phyloP scores from a whole-genome alignment of 2,329 filamentous ascomycete species.

The Cladosporium sp. region DNA sequence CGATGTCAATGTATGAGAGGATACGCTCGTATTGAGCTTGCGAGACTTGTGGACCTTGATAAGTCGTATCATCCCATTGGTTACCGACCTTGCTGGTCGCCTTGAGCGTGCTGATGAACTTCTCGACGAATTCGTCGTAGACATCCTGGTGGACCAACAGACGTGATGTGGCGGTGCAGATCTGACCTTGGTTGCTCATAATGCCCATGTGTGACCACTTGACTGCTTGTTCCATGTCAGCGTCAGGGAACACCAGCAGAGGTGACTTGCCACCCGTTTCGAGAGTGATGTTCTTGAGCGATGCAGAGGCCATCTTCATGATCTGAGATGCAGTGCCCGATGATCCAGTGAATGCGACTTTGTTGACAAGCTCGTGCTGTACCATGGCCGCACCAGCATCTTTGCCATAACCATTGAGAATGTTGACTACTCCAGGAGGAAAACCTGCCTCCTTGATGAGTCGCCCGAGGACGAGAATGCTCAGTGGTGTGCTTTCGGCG shows the following conservation, averaged over 20 bases:
- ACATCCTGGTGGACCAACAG: conserved; percentile 56
- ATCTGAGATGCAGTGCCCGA: conserved; percentile 62
- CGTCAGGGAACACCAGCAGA: conserved; percentile 51
- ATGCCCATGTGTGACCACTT: conserved; percentile 63
- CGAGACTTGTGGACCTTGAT: conserved; percentile 69
- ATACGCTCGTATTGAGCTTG: conserved; percentile 66
- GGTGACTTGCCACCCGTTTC: conserved; percentile 61
- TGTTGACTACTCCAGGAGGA: conserved; percentile 73
- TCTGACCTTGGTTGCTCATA: conserved; percentile 58
- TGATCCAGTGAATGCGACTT: conserved; percentile 76
- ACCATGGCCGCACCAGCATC: conserved; percentile 68
- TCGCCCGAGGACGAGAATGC: conserved; percentile 58
- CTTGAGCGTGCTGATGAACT: conserved; percentile 59
- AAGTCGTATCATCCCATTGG: conserved; percentile 64
- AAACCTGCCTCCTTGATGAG: conserved; percentile 73
- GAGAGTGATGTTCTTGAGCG: conserved; percentile 59
- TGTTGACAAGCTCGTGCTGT: conserved; percentile 67
- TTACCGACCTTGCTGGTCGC: conserved; percentile 63
- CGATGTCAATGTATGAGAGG: conserved; percentile 62
- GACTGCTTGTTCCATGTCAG: conserved; percentile 42
- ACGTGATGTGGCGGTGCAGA: conserved; percentile 57
- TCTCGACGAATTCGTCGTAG: conserved; percentile 60
- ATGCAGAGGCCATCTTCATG: conserved; percentile 40
- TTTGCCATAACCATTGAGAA: conserved; percentile 59
- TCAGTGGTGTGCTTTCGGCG: conserved; percentile 58